A percentile compares a stretch with the other conserved stretches of the same genome.
phyloP scores from a whole-genome alignment of 768 basidiomycete species.

The Lactifluus volemus region DNA sequence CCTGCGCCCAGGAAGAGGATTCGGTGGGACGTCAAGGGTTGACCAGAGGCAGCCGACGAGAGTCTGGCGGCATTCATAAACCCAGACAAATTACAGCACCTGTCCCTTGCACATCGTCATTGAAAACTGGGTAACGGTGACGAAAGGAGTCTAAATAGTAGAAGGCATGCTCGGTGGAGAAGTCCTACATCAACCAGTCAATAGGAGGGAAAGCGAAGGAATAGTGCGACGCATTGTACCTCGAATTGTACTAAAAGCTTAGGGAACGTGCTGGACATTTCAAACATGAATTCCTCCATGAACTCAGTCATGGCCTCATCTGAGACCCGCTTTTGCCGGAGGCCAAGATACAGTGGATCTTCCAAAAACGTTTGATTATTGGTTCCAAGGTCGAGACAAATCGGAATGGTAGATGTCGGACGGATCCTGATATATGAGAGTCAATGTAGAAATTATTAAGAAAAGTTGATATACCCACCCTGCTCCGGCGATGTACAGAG shows the following conservation, averaged over 20 bases:
- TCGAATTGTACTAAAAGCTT: slow-evolving; percentile 83
- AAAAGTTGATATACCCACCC: slow-evolving; percentile 41
- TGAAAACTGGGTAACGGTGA: slow-evolving; percentile 70
- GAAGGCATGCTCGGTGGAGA: slow-evolving; percentile 89
- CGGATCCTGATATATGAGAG: slow-evolving; percentile 44
- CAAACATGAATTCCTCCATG: slow-evolving; percentile 90
- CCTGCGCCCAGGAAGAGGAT: slow-evolving; percentile 94
- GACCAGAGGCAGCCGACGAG: slow-evolving; percentile 60
- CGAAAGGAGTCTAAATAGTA: slow-evolving; percentile 72
- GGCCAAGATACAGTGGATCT: slow-evolving; percentile 86
- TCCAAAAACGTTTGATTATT: slow-evolving; percentile 72
- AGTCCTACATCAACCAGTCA: slow-evolving; percentile 47
- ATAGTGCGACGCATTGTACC: slow-evolving; percentile 28
- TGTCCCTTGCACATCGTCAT: slow-evolving; percentile 44
- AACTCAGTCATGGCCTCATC: slow-evolving; percentile 65
- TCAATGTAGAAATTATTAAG: not conserved
- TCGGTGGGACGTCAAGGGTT: slow-evolving; percentile 60
- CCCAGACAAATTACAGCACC: slow-evolving; percentile 89
- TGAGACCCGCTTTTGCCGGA: slow-evolving; percentile 58
- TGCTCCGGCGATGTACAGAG: slow-evolving; percentile 82
- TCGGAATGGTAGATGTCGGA: slow-evolving; percentile 70
- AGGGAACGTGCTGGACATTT: slow-evolving; percentile 67
- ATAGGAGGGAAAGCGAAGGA: not conserved
- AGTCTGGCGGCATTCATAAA: slow-evolving; percentile 82
- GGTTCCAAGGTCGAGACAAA: slow-evolving; percentile 83